Base-by-base conservation (phyloP, 257 asterid species). In the Jasminum sambac region DNA sequence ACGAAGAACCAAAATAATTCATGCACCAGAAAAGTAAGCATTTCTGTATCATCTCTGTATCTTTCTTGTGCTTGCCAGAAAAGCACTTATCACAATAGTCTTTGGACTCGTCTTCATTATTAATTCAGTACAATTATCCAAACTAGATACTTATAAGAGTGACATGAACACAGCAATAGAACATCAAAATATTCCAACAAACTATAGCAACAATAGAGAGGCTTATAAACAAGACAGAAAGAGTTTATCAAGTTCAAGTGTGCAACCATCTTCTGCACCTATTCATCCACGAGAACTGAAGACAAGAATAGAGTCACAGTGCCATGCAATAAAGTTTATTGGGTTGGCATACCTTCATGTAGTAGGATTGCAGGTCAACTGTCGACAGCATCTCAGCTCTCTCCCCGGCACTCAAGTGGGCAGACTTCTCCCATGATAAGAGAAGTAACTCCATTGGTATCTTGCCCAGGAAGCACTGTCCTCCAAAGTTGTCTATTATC, bases 331-430 rank as follows among this genome's bases (percentile, higher is more conserved):
- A 24, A 70, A 55, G 63, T 17, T 41, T 24, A 25, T 24, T 24
- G 5, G 10, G 74, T 43, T 57, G 40, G 62, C 34, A 25, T 84
- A 95, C 99, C 96, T 86, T 88, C 83, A 92, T 74, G 72, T 84
- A 78, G 84, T 87, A 88, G 59, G 99, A 86, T 79, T 78, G 88
- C 85, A 95, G 76, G 78, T 92, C 96, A 69, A 90, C 96, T 25
- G 91, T 88, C 5, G 88, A 90, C 64, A 88, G 80, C 87, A 89
- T 91, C 90, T 90, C 98, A 62, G 92, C 95, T 81, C 88, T 87
- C 75, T 86, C 90, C 63, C 95, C 97, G n/a, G 81, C 65, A 79
- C 90, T 84, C 88, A 95, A 78, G 77, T 84, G 82, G 64, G 89
- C 80, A 59, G 97, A 88, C 76, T 88, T 86, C 76, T 87, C 96